phyloP scores from a whole-genome alignment of 2,329 filamentous ascomycete species.

The Aureobasidium mangrovei region DNA sequence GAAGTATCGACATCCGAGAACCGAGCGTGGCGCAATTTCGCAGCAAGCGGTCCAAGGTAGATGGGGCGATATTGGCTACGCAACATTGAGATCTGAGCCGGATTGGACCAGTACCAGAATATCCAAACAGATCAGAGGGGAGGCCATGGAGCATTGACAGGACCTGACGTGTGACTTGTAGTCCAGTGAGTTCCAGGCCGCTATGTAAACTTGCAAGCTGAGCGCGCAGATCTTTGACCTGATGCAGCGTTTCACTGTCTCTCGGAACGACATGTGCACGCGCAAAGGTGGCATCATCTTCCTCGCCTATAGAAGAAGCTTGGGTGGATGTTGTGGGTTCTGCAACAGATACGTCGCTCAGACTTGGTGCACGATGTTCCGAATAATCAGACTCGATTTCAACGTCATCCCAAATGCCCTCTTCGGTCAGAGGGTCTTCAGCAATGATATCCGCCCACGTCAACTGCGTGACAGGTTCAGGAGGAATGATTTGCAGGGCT shows the following conservation, averaged over 20 bases:
- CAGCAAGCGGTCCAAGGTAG: slow-evolving; percentile 31
- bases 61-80: slow-evolving; percentile 17
- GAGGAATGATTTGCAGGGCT: slow-evolving; percentile 32
- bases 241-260: slow-evolving; percentile 25
- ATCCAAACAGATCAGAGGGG: slow-evolving; percentile 59
- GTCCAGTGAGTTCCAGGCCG: slow-evolving; percentile 49
- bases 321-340: slow-evolving; percentile 25
- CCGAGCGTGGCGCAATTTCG: slow-evolving; percentile 42
- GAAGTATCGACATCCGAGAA: slow-evolving; percentile 38
- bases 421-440: slow-evolving; percentile 65
- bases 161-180: slow-evolving; percentile 65
- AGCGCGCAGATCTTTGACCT: slow-evolving; percentile 27
- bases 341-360: slow-evolving; percentile 23
- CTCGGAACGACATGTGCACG: slow-evolving; percentile 25
- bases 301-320: slow-evolving; percentile 30
- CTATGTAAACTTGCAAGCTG: background rate
- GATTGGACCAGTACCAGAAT: slow-evolving; percentile 25
- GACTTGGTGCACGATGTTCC: slow-evolving; percentile 44
- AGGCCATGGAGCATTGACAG: slow-evolving; percentile 80
- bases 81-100: slow-evolving; percentile 12
- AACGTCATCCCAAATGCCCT: slow-evolving; percentile 61
- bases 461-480: slow-evolving; percentile 41
- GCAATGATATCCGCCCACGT: slow-evolving; percentile 73
- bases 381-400: slow-evolving; percentile 59
- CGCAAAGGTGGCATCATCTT: slow-evolving; percentile 29